Percentiles rank a stretch among this genome's conserved stretches.
Conservation (phyloP, 176 grass and related monocot species). For the Thalia dealbata region DNA sequence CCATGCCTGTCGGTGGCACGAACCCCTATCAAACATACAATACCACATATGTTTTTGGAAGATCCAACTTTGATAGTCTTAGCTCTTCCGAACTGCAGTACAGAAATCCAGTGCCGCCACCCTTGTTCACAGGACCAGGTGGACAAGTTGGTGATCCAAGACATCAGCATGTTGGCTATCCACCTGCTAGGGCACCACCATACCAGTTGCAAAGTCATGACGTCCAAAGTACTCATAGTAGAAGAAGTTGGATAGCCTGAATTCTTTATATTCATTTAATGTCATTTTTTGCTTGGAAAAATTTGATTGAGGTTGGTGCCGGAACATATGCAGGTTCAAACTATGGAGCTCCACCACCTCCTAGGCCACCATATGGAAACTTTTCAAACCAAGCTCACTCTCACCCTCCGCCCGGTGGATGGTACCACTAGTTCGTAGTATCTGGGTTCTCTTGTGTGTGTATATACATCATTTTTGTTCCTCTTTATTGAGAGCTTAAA, state of each 20-base stretch:
- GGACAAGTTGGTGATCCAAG: conserved; percentile 4
- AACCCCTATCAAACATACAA: conserved; percentile 12
- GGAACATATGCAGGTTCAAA: neutral
- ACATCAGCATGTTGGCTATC: conserved; percentile 10
- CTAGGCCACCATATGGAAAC: conserved; percentile 5
- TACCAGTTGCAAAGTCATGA: conserved; percentile 15
- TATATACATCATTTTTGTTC: neutral
- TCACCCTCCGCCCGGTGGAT: neutral
- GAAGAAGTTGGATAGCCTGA: neutral
- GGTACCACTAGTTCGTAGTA: conserved; percentile 23
- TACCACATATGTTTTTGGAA: conserved; percentile 17
- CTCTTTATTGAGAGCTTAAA: neutral
- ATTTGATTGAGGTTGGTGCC: neutral
- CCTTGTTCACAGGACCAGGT: conserved; percentile 2
- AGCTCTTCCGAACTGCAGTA: conserved; percentile 17
- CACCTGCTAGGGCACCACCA: conserved; percentile 7
- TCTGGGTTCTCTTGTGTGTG: neutral
- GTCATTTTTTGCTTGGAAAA: neutral
- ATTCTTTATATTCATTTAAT: conserved; percentile 8
- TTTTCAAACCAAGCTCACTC: conserved; percentile 4
- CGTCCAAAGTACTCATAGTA: conserved; percentile 29
- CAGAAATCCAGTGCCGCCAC: conserved; percentile 17
- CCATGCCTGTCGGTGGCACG: conserved; percentile 4
- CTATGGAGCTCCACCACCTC: conserved; percentile 14
- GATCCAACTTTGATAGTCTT: conserved; percentile 22